A percentile compares a stretch with the other conserved stretches of the same genome.
These are phyloP conservation scores for Cercophora newfieldiana DNA, from an alignment of 495 filamentous ascomycete genomes.

Conservation along the genomic window DNA sequence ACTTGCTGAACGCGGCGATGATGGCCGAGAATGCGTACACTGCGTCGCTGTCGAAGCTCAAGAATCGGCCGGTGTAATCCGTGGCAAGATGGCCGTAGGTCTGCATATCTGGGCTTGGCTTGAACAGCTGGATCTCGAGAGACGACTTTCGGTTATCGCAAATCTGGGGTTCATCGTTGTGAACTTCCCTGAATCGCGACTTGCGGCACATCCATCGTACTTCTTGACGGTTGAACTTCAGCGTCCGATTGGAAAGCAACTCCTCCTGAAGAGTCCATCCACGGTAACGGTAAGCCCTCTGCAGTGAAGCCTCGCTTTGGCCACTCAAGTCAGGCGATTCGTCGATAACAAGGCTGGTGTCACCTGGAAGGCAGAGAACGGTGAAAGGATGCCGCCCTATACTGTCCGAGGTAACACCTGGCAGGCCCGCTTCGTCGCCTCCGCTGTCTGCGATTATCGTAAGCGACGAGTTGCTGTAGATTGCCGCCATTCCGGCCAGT, in stretches of 20 bases:
- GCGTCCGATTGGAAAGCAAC: neutral
- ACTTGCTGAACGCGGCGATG: neutral
- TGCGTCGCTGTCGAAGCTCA: neutral
- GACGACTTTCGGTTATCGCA: neutral
- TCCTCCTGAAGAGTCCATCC: slow-evolving; percentile 2
- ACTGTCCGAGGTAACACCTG: neutral
- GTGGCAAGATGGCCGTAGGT: neutral
- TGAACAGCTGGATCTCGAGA: neutral
- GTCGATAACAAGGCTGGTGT: neutral
- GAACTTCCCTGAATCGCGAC: neutral
- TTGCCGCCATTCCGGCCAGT: slow-evolving; percentile 2
- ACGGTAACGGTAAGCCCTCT: neutral
- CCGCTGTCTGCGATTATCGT: neutral
- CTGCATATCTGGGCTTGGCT: neutral
- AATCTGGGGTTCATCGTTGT: neutral
- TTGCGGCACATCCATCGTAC: neutral
- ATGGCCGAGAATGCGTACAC: neutral
- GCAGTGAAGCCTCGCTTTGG: neutral
- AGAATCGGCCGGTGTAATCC: neutral
- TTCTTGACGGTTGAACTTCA: neutral
- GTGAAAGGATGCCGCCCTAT: neutral
- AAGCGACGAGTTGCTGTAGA: neutral
- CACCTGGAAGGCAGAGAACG: neutral
- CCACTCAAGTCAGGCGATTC: too few relatives aligned
- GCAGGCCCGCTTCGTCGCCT: neutral